Percentiles rank a stretch among this genome's conserved stretches.
These are phyloP conservation scores for Teratosphaeria epicoccoides DNA, from an alignment of 2,329 filamentous ascomycete species.

Conservation along the genomic window DNA sequence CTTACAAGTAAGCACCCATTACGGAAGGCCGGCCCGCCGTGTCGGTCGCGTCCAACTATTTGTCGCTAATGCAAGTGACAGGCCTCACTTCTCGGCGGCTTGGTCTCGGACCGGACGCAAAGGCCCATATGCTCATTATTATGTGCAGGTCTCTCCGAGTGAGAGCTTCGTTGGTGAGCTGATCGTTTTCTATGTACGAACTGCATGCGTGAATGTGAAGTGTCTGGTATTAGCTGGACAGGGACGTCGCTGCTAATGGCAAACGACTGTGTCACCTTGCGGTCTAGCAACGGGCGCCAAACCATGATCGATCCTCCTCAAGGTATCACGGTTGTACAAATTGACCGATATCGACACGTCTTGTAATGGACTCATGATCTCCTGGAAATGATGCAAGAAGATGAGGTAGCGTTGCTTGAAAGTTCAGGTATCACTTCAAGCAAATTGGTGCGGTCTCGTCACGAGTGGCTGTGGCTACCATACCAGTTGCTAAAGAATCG, in stretches of 20 bases:
- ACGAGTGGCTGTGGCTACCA: background rate
- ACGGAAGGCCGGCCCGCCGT: background rate
- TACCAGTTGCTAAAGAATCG: background rate
- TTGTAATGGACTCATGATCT: background rate
- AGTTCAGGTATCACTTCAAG: background rate
- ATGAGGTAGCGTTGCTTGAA: background rate
- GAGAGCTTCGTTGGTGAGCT: constrained; percentile 60
- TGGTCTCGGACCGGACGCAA: constrained; percentile 74
- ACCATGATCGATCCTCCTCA: background rate
- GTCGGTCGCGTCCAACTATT: background rate
- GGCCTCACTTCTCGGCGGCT: constrained; percentile 5
- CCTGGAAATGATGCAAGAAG: background rate
- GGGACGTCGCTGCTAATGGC: background rate
- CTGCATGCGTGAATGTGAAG: background rate
- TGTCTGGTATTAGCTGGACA: background rate
- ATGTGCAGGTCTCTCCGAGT: constrained; percentile 65
- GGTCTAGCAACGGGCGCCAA: background rate
- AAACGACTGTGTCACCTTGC: background rate
- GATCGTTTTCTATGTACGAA: background rate
- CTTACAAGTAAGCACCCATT: constrained; percentile 53
- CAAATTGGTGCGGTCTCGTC: background rate
- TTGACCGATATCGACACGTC: background rate
- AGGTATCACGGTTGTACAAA: background rate
- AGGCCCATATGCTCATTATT: constrained; percentile 79
- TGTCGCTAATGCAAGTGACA: constrained; percentile 1